Conservation (phyloP, 1,284 basidiomycete genomes). For the Apiotrichum mycotoxinovorans region DNA sequence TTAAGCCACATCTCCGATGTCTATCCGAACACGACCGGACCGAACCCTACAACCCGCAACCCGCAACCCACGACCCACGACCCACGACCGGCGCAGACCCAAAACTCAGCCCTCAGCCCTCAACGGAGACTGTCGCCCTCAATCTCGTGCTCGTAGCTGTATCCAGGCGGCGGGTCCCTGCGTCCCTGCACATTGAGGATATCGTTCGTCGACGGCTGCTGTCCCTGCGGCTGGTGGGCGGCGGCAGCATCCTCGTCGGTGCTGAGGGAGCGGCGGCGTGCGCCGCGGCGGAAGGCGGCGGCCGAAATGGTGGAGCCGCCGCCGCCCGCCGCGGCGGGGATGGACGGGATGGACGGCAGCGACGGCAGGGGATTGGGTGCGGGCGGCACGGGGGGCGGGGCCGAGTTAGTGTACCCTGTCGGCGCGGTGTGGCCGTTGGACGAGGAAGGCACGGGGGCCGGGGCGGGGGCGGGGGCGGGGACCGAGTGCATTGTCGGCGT, state of each 20-base stretch:
- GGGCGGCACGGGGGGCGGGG: background rate
- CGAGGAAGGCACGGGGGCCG: too few species aligned
- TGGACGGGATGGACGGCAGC: background rate
- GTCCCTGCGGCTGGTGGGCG: background rate
- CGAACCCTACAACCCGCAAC: too few species aligned
- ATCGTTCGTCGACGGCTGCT: background rate
- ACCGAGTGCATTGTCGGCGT: background rate
- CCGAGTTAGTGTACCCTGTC: background rate
- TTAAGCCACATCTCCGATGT: too few species aligned
- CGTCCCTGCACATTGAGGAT: background rate
- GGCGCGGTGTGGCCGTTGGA: too few species aligned
- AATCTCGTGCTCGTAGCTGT: background rate
- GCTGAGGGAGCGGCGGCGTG: background rate
- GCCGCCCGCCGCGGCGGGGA: background rate
- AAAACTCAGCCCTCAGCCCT: too few species aligned
- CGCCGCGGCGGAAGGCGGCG: slow-evolving; percentile 8
- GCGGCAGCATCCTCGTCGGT: background rate
- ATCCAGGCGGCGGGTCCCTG: background rate
- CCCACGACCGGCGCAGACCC: too few species aligned
- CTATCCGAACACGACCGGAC: too few species aligned
- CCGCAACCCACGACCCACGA: too few species aligned
- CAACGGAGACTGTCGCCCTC: background rate
- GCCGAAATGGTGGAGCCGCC: background rate
- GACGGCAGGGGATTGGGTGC: background rate
- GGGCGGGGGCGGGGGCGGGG: background rate